Percentiles rank a stretch among this genome's conserved stretches.
Evolutionary conservation across 345 rosid genomes (phyloP).

Genomic region (Murraya paniculata): DNA sequence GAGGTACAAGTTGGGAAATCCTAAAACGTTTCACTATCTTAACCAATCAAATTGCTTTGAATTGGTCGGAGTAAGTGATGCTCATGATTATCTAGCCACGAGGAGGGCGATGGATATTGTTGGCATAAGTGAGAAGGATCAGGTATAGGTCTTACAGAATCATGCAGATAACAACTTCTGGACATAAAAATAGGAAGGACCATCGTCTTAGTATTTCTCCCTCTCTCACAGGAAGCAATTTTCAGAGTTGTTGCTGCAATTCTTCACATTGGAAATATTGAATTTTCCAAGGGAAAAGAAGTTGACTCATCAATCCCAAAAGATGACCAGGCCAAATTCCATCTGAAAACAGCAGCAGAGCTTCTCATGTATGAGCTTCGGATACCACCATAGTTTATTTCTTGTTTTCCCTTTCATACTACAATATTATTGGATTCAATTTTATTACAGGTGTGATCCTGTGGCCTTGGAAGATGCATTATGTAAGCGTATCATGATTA

Average conservation of each 20-base stretch:
- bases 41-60: slow-evolving; percentile 87
- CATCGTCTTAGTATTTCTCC: slow-evolving; percentile 15
- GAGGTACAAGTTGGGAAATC: slow-evolving; percentile 67
- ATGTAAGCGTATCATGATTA: slow-evolving; percentile 93
- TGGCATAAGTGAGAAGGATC: slow-evolving; percentile 83
- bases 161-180: not conserved
- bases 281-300: slow-evolving; percentile 78
- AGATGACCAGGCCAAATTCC: slow-evolving; percentile 75
- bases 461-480: slow-evolving; percentile 84
- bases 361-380: slow-evolving; percentile 65
- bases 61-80: slow-evolving; percentile 83
- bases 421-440: not conserved
- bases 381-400: slow-evolving; percentile 7
- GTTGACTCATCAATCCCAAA: slow-evolving; percentile 82
- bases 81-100: slow-evolving; percentile 90
- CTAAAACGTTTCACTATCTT: slow-evolving; percentile 79
- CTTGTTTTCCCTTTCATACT: not conserved
- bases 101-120: slow-evolving; percentile 95
- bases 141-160: slow-evolving; percentile 39
- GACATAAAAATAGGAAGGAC: slow-evolving; percentile 1
- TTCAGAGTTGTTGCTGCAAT: slow-evolving; percentile 91
- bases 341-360: slow-evolving; percentile 74
- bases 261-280: slow-evolving; percentile 86
- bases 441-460: slow-evolving; percentile 65
- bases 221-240: slow-evolving; percentile 71